A percentile compares a stretch with the other conserved stretches of the same genome.
These are phyloP conservation scores for Penicillium sp. DNA, from an alignment of 2,329 filamentous ascomycete genomes.

Conservation along the genomic window DNA sequence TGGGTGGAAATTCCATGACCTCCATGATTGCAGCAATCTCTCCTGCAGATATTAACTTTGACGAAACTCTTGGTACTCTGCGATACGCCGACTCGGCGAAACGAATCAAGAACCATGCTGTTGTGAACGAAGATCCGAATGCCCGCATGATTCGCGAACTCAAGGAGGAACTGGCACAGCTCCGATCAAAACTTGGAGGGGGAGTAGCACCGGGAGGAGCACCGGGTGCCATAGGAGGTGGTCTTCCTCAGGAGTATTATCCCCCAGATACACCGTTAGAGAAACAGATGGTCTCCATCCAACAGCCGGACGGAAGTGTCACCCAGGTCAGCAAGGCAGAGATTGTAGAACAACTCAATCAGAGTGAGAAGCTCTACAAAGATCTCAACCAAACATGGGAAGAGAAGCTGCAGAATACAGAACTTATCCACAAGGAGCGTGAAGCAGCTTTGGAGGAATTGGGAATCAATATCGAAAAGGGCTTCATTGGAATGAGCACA, in stretches of 20 bases:
- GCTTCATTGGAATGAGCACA: conserved; percentile 89
- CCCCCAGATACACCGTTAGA: conserved; percentile 89
- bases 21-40: conserved; percentile 99
- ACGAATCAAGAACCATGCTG: conserved; percentile 99
- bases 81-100: conserved; percentile 97
- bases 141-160: conserved; percentile 97
- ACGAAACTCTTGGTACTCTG: conserved; percentile 92
- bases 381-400: conserved; percentile 99
- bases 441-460: conserved; percentile 93
- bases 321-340: conserved; percentile 98
- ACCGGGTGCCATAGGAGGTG: conserved; percentile 47
- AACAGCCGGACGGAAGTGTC: conserved; percentile 75
- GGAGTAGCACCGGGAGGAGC: conserved; percentile 47
- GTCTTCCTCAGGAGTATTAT: conserved; percentile 76
- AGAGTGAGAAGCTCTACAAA: conserved; percentile 92
- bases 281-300: conserved; percentile 94
- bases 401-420: conserved; percentile 89
- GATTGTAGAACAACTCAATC: conserved; percentile 92
- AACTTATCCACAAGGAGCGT: conserved; percentile 95
- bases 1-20: conserved; percentile 98
- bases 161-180: conserved; percentile 85
- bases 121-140: conserved; percentile 98
- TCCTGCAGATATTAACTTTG: conserved; percentile 97
- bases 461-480: conserved; percentile 98
- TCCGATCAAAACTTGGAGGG: conserved; percentile 80